Base-by-base conservation (phyloP, 768 basidiomycete species). In the Pleurotus ostreatus region DNA sequence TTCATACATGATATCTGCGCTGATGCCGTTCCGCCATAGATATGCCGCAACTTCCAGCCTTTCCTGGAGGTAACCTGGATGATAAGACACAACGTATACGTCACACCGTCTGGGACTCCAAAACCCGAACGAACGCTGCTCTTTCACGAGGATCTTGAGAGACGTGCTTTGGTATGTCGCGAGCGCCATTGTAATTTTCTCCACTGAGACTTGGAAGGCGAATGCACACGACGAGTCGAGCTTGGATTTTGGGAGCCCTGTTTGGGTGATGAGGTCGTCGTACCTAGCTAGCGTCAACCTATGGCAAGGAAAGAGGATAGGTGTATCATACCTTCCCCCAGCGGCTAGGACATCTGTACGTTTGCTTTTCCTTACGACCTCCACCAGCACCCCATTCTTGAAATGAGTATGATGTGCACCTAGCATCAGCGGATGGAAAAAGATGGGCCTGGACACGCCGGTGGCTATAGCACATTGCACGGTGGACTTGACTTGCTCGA, bases 101-200 rank as follows among this genome's bases (percentile, higher is more conserved):
- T 94, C 92, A 61, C 92, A 93, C 39, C 90, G 77, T 13, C 91
- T 79, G n/a, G 92, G 92, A 68, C 89, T 89, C 90, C 89, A 94
- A 64, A 84, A 89, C 0, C 92, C 92, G 59, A 92, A 94, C 0
- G 92, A 92, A 9, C 84, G 82, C 58, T 85, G 82, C 63, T 92
- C 89, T 66, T 88, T 92, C 52, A 91, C 74, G 4, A 91, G 75
- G 2, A 79, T 78, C 65, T 84, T 85, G 38, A 90, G 79, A 0
- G 86, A 84, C 7, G 80, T 79, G 40, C 78, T 81, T 64, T 93
- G 90, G 65, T 82, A 88, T 1, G 82, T 74, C 0, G 88, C 89
- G 1, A 93, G 74, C 9, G 82, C 78, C 1, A 78, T 71, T 0
- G 86, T 82, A 58, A 94, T 89, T 72, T 87, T 89, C 66, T 93